phyloP scores from a whole-genome alignment of 1,139 yeast species.

The Taphrina flavorubra region DNA sequence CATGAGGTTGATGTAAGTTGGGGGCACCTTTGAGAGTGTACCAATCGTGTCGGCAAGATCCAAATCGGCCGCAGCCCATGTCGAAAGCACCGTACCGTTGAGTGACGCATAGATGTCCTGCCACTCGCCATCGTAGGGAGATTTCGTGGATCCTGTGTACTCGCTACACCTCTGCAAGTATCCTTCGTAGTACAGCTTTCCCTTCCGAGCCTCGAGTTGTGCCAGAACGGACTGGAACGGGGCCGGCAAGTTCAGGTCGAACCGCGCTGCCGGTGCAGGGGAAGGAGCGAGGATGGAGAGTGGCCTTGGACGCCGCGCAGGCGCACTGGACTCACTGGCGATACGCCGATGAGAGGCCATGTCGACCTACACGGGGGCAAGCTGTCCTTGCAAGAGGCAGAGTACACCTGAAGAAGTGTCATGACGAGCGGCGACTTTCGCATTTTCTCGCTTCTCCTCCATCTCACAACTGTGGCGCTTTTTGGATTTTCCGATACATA shows the following conservation, averaged over 20 bases:
- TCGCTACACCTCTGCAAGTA: constrained; percentile 16
- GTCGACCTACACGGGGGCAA: neutral
- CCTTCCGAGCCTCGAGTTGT: constrained; percentile 19
- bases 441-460: constrained; percentile 1
- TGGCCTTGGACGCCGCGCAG: constrained; percentile 13
- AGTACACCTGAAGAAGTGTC: neutral
- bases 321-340: constrained; percentile 30
- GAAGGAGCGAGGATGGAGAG: constrained; percentile 24
- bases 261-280: neutral
- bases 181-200: constrained; percentile 31
- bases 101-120: constrained; percentile 25
- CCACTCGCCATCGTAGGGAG: constrained; percentile 3
- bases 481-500: neutral
- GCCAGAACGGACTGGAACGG: constrained; percentile 8
- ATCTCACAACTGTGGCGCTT: neutral
- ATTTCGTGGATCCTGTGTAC: neutral
- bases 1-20: constrained; percentile 25
- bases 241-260: constrained; percentile 10
- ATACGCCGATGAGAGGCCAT: constrained; percentile 19
- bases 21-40: neutral
- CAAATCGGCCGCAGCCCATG: constrained; percentile 20
- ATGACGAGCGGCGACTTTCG: neutral
- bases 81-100: constrained; percentile 18
- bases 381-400: neutral
- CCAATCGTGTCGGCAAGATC: constrained; percentile 13